Percentiles rank a stretch among this genome's conserved stretches.
phyloP scores from a whole-genome alignment of 2,329 filamentous ascomycete genomes.

The Microsporum ferrugineum region DNA sequence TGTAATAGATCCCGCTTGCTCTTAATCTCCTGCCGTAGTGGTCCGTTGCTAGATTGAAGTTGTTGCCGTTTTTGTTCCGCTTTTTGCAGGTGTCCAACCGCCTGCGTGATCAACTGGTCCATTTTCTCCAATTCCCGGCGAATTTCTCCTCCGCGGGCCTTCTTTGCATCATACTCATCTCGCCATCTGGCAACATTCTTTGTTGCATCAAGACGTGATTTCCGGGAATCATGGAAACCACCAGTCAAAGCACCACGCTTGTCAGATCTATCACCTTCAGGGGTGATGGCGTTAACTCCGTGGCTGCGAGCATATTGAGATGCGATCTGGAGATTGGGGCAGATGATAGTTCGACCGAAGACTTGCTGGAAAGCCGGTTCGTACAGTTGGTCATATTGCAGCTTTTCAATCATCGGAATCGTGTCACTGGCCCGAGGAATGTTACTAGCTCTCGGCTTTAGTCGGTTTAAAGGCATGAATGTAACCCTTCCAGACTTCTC shows the following conservation, averaged over 20 bases:
- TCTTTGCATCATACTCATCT: constrained; percentile 58
- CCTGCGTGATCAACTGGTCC: constrained; percentile 78
- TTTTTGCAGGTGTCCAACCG: constrained; percentile 75
- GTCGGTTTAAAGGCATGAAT: constrained; percentile 81
- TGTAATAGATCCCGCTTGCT: constrained; percentile 64
- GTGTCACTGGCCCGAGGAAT: constrained; percentile 80
- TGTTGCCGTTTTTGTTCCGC: constrained; percentile 66
- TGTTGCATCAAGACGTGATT: constrained; percentile 78
- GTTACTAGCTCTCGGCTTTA: constrained; percentile 59
- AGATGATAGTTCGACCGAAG: constrained; percentile 90
- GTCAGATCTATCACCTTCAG: constrained; percentile 87
- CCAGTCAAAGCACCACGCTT: constrained; percentile 92
- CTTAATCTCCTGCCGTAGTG: constrained; percentile 64
- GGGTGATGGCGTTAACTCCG: constrained; percentile 82
- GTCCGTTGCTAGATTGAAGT: constrained; percentile 70
- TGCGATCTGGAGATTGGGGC: constrained; percentile 76
- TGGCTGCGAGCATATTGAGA: constrained; percentile 87
- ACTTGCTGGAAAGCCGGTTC: constrained; percentile 87
- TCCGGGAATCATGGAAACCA: constrained; percentile 78
- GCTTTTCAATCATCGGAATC: constrained; percentile 72
- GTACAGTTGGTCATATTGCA: constrained; percentile 64
- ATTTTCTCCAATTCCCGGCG: constrained; percentile 60
- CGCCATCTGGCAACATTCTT: constrained; percentile 64
- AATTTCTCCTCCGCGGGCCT: constrained; percentile 54
- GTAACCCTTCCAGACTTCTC: constrained; percentile 78